Conservation (phyloP, 73 alveolate genomes). For the Paramecium tetraurelia region DNA sequence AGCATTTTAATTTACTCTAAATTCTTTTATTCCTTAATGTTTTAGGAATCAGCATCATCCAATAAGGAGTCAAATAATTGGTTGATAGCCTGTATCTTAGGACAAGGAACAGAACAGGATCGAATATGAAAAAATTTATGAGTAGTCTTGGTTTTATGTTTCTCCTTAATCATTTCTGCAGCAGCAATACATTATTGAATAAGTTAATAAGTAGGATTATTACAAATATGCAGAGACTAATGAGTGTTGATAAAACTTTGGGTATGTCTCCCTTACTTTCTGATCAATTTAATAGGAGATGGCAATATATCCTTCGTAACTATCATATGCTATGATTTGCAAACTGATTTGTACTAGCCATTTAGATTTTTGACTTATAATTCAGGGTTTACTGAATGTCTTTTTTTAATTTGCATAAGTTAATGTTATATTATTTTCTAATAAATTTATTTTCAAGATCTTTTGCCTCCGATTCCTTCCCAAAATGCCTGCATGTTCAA, state of each 20-base stretch:
- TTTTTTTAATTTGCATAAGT: constrained; percentile 5
- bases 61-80: not conserved
- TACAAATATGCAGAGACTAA: not conserved
- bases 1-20: not conserved
- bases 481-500: not conserved
- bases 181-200: not conserved
- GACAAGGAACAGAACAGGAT: constrained; percentile 14
- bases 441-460: not conserved
- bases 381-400: not conserved
- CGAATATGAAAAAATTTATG: constrained; percentile 3
- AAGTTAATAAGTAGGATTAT: not conserved
- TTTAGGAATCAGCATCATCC: not conserved
- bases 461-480: constrained; percentile 43
- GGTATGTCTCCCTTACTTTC: not conserved
- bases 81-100: not conserved
- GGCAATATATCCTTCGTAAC: not conserved
- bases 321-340: constrained; percentile 10
- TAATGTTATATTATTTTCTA: constrained; percentile 3
- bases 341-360: not conserved
- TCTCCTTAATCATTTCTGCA: not conserved
- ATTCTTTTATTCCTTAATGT: not conserved
- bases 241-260: not conserved
- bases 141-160: not conserved
- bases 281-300: not conserved
- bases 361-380: not conserved